A percentile compares a stretch with the other conserved stretches of the same genome.
Conservation (phyloP, 805 yeast genomes). For the Spathaspora passalidarum region DNA sequence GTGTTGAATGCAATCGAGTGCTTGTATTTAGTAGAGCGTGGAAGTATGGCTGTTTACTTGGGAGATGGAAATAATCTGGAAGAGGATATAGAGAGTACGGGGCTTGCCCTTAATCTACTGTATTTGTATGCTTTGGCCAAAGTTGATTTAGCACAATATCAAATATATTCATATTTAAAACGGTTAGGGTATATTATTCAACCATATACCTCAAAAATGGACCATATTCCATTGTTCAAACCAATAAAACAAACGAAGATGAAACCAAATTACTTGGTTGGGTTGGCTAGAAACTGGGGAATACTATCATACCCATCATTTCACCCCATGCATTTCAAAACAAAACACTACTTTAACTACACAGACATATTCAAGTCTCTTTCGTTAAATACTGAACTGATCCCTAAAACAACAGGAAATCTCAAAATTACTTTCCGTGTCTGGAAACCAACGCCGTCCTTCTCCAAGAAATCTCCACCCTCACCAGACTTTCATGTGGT, state of each 20-base stretch:
- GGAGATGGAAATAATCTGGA: slow-evolving; percentile 17
- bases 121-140: slow-evolving; percentile 54
- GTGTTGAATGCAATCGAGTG: slow-evolving; percentile 66
- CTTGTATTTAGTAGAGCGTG: slow-evolving; percentile 78
- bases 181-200: slow-evolving; percentile 73
- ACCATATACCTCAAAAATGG: slow-evolving; percentile 10
- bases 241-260: background rate
- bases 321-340: slow-evolving; percentile 15
- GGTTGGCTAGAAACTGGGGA: slow-evolving; percentile 9
- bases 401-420: slow-evolving; percentile 3
- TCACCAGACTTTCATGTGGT: slow-evolving; percentile 72
- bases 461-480: slow-evolving; percentile 68
- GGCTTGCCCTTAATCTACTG: slow-evolving; percentile 52
- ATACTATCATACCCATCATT: slow-evolving; percentile 13
- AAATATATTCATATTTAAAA: slow-evolving; percentile 70
- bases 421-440: slow-evolving; percentile 54
- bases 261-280: background rate
- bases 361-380: slow-evolving; percentile 20
- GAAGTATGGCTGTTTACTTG: slow-evolving; percentile 40
- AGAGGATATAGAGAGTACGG: slow-evolving; percentile 8
- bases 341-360: slow-evolving; percentile 26
- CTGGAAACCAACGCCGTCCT: slow-evolving; percentile 79
- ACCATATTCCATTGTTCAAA: background rate
- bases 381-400: slow-evolving; percentile 10
- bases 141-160: slow-evolving; percentile 51